A percentile compares a stretch with the other conserved stretches of the same genome.
Evolutionary conservation across 768 basidiomycete species (phyloP).

Genomic region (Mrakia frigida): DNA sequence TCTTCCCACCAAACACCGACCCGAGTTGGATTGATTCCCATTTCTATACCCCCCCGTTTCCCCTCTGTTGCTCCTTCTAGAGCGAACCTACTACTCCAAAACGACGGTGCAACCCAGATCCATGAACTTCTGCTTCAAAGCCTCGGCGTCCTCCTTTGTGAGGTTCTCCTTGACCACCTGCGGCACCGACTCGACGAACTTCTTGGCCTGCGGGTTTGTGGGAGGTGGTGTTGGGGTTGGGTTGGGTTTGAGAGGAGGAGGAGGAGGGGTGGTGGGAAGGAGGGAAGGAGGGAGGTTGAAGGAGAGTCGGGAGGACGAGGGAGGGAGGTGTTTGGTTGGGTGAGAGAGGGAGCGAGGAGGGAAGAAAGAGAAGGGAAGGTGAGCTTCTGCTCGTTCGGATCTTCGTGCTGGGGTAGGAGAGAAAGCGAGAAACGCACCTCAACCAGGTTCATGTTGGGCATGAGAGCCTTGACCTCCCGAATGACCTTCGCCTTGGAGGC

Average conservation of each 20-base stretch:
- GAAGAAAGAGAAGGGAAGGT: background rate
- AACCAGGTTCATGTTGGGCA: slow-evolving; percentile 92
- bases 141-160: slow-evolving; percentile 95
- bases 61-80: background rate
- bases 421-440: slow-evolving; percentile 60
- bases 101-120: slow-evolving; percentile 79
- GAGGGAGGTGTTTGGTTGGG: too few relatives aligned
- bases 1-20: background rate
- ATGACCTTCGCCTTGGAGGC: slow-evolving; percentile 93
- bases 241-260: background rate
- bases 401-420: too few relatives aligned
- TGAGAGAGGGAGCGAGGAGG: too few relatives aligned
- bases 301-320: background rate
- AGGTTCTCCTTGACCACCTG: slow-evolving; percentile 90
- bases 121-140: slow-evolving; percentile 85
- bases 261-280: background rate
- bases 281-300: background rate
- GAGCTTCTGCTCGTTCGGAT: background rate
- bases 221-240: background rate
- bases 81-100: slow-evolving; percentile 58
- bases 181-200: slow-evolving; percentile 93
- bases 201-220: slow-evolving; percentile 71
- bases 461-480: slow-evolving; percentile 90
- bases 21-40: background rate
- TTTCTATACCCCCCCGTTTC: background rate